Conservation (phyloP, 441 rosid genomes). For the Mallotus japonicus region DNA sequence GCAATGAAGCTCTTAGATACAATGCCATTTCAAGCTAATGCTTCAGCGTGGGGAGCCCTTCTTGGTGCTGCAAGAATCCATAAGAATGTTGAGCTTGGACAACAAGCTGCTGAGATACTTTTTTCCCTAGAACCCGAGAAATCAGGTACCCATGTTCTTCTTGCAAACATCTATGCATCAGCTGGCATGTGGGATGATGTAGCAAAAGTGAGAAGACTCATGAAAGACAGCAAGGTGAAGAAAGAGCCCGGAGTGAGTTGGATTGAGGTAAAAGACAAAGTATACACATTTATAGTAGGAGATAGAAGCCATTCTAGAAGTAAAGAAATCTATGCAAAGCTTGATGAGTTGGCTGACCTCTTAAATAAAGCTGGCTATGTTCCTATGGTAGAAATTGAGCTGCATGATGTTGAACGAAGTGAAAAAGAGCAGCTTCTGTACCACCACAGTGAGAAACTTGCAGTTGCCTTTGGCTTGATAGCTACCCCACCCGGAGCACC, state of each 20-base stretch:
- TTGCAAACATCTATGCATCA: conserved; percentile 63
- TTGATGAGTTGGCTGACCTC: conserved; percentile 50
- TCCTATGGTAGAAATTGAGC: conserved; percentile 59
- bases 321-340: conserved; percentile 59
- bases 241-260: conserved; percentile 73
- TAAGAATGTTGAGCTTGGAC: conserved; percentile 57
- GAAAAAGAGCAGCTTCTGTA: conserved; percentile 55
- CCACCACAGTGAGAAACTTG: conserved; percentile 75
- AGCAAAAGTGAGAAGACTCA: conserved; percentile 49
- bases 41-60: conserved; percentile 64
- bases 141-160: conserved; percentile 59
- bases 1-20: conserved; percentile 52
- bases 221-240: conserved; percentile 58
- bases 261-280: conserved; percentile 62
- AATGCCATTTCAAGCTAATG: conserved; percentile 59
- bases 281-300: conserved; percentile 62
- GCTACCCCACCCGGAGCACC: conserved; percentile 60
- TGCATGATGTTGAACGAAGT: conserved; percentile 58
- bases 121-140: conserved; percentile 58
- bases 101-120: conserved; percentile 60
- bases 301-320: conserved; percentile 55
- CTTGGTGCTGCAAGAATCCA: conserved; percentile 72
- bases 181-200: conserved; percentile 60
- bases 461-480: conserved; percentile 71
- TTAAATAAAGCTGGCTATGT: conserved; percentile 59